Base-by-base conservation (phyloP, 805 yeast species). In the Lipomyces sp. region DNA sequence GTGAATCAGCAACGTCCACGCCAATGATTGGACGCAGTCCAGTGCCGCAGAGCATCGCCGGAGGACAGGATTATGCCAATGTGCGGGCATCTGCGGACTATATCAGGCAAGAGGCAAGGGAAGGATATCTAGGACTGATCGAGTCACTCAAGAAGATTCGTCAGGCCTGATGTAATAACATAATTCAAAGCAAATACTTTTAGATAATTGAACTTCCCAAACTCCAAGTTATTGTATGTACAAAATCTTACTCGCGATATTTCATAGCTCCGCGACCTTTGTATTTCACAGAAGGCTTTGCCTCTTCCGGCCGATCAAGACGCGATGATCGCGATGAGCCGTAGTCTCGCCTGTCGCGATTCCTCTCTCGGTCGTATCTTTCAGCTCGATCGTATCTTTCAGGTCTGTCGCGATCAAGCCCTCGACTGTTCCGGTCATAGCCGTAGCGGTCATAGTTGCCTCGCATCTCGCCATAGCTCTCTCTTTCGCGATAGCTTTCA, bases 21-120 rank as follows among this genome's bases (percentile, higher is more conserved):
- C 56, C 58, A 3, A 51, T 42, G 11, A 19, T 13, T 18, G 22
- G 47, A 7, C 26, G 46, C 22, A 44, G 56, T 36, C 56, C 53
- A 7, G 57, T 34, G 21, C 39, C 43, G 14, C 45, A 46, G 24
- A 34, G 37, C 13, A 28, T 22, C 5, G 26, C 48, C 16, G 24
- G 26, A 4, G 33, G 38, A 29, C 49, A 44, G 24, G 57, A 47
- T 10, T 47, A 43, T 32, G 49, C 52, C 10, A 49, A 45, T 23
- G 47, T 49, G 37, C 39, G 57, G 16, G 50, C 58, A n/a, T 53
- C 58, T 11, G 58, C 58, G 7, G 58, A 53, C 44, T 46, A 37
- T 28, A 37, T 53, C n/a, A 45, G 39, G 39, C 58, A 53, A 33
- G 58, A 53, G 24, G 58, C 58, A 16, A 45, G 44, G 37, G 58